Percentiles rank a stretch among this genome's conserved stretches.
Conservation (phyloP, 2,329 filamentous ascomycete species). For the Lecanicillium sp. region DNA sequence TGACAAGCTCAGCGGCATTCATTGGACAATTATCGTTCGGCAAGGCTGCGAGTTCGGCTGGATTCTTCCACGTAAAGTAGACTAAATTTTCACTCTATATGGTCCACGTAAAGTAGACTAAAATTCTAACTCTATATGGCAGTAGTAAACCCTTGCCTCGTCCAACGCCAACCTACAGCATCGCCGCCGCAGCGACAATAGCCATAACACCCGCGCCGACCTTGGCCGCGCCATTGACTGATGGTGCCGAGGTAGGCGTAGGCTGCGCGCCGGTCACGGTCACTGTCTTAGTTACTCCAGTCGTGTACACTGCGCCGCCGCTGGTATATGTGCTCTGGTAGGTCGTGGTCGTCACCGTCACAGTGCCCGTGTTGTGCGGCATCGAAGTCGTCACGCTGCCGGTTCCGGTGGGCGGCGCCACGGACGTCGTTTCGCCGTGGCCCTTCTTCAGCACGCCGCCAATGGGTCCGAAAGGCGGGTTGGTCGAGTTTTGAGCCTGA, state of each 20-base stretch:
- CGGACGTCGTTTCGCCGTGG: background rate
- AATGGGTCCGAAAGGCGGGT: background rate
- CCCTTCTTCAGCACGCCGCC: conserved; percentile 3
- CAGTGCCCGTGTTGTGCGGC: background rate
- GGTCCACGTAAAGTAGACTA: no score
- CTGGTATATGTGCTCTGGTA: conserved; percentile 1
- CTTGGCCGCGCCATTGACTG: background rate
- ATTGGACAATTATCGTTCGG: no score
- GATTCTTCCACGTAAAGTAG: no score
- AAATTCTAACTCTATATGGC: no score
- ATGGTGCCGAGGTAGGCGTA: background rate
- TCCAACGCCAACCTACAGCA: conserved; percentile 2
- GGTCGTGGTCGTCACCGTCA: background rate
- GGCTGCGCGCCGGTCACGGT: background rate
- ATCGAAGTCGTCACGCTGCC: background rate
- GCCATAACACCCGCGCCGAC: conserved; percentile 1
- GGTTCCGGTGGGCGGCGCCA: background rate
- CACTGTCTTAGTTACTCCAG: background rate
- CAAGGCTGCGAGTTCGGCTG: no score
- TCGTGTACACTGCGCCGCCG: background rate
- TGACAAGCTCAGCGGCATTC: no score
- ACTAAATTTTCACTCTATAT: no score
- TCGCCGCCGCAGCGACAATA: background rate
- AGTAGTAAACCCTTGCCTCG: no score
- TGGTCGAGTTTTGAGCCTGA: background rate